Evolutionary conservation across 352 stramenopile species (phyloP).

Genomic region (Phytophthora idaei): DNA sequence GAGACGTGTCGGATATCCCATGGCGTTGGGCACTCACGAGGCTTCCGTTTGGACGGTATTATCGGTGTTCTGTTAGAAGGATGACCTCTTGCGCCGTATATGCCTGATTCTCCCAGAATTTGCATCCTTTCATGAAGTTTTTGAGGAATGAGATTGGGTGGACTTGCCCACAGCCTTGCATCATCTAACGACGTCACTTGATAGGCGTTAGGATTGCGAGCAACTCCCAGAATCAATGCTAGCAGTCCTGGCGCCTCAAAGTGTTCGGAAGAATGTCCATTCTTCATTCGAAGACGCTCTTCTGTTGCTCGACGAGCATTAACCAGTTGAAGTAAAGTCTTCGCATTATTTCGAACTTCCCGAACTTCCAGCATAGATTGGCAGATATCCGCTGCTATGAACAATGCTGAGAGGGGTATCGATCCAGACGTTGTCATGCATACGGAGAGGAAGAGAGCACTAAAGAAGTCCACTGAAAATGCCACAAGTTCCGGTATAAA

Average conservation of each 20-base stretch:
- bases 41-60: neutral
- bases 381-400: conserved; percentile 15
- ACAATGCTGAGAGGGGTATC: conserved; percentile 13
- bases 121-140: conserved; percentile 15
- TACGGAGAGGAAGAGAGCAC: conserved; percentile 26
- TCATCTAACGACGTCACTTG: conserved; percentile 8
- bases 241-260: neutral
- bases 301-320: neutral
- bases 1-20: conserved; percentile 5
- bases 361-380: conserved; percentile 21
- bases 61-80: conserved; percentile 12
- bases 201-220: conserved; percentile 13
- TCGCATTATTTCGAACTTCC: conserved; percentile 19
- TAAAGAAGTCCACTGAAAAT: conserved; percentile 30
- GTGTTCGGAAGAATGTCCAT: neutral
- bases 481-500: conserved; percentile 25
- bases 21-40: neutral
- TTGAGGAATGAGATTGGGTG: conserved; percentile 6
- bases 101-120: conserved; percentile 7
- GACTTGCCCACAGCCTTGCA: conserved; percentile 17
- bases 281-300: conserved; percentile 5
- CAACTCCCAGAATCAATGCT: conserved; percentile 15
- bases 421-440: conserved; percentile 27
- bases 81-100: conserved; percentile 8
- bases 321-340: conserved; percentile 8